These are phyloP conservation scores for Aspergillus hancockii DNA, from an alignment of 495 filamentous ascomycete genomes.

Conservation along the genomic window DNA sequence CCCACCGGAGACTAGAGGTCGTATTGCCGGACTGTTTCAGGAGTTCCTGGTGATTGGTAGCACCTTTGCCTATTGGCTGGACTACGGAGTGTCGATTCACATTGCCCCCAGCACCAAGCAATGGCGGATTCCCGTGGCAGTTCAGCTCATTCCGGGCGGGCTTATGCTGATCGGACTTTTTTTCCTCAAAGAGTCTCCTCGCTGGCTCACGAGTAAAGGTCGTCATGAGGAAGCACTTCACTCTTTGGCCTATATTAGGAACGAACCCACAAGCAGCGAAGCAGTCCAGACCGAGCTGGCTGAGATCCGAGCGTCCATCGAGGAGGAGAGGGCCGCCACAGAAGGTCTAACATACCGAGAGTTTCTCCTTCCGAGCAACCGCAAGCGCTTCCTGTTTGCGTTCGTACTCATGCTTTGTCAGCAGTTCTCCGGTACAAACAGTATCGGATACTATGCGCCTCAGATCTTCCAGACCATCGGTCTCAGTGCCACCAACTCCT, in stretches of 20 bases:
- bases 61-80: slow-evolving; percentile 50
- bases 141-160: slow-evolving; percentile 55
- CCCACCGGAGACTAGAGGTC: slow-evolving; percentile 43
- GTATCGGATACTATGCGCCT: slow-evolving; percentile 53
- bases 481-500: slow-evolving; percentile 40
- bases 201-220: slow-evolving; percentile 54
- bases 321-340: slow-evolving; percentile 40
- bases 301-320: slow-evolving; percentile 55
- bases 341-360: slow-evolving; percentile 45
- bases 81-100: slow-evolving; percentile 52
- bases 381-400: slow-evolving; percentile 43
- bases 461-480: slow-evolving; percentile 54
- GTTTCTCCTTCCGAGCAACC: slow-evolving; percentile 38
- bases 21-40: slow-evolving; percentile 45
- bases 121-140: slow-evolving; percentile 54
- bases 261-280: slow-evolving; percentile 38
- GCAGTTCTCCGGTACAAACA: slow-evolving; percentile 55
- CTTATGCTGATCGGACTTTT: slow-evolving; percentile 52
- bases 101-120: slow-evolving; percentile 44
- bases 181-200: slow-evolving; percentile 55
- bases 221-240: slow-evolving; percentile 46
- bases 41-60: slow-evolving; percentile 31
- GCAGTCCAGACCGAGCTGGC: slow-evolving; percentile 57
- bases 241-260: slow-evolving; percentile 45
- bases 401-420: slow-evolving; percentile 54